Percentiles rank a stretch among this genome's conserved stretches.
Conservation (phyloP, 768 basidiomycete species). For the Podaxis sp. region DNA sequence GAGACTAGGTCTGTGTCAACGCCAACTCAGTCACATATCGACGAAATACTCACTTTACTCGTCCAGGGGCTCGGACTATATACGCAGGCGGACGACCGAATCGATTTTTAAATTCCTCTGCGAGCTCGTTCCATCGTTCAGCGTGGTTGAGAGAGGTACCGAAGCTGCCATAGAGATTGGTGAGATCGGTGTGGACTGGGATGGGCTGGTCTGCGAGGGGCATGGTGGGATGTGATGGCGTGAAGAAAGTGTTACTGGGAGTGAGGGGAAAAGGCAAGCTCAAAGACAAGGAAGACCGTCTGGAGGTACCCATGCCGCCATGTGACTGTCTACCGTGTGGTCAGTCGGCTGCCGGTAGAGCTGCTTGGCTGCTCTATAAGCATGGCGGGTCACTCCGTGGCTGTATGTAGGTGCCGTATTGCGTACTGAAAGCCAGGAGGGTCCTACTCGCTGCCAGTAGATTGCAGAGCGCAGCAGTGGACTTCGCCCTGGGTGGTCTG, state of each 20-base stretch:
- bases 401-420: too few relatives aligned
- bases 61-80: constrained; percentile 76
- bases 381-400: too few relatives aligned
- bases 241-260: neutral
- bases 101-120: constrained; percentile 55
- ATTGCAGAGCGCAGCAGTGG: too few relatives aligned
- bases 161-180: constrained; percentile 51
- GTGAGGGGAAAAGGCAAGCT: neutral
- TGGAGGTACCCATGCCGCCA: neutral
- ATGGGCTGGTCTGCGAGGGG: constrained; percentile 51
- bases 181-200: constrained; percentile 58
- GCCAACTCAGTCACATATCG: neutral
- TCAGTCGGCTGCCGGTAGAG: too few relatives aligned
- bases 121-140: constrained; percentile 60
- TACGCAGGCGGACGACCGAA: constrained; percentile 69
- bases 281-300: neutral
- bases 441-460: too few relatives aligned
- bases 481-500: too few relatives aligned
- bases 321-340: neutral
- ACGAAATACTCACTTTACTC: constrained; percentile 61
- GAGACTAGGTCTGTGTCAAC: constrained; percentile 26
- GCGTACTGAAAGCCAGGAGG: too few relatives aligned
- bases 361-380: too few relatives aligned
- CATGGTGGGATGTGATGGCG: constrained; percentile 31
- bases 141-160: constrained; percentile 55